A percentile compares a stretch with the other conserved stretches of the same genome.
phyloP scores from a whole-genome alignment of 345 rosid species.

The Arabidopsis suecica region DNA sequence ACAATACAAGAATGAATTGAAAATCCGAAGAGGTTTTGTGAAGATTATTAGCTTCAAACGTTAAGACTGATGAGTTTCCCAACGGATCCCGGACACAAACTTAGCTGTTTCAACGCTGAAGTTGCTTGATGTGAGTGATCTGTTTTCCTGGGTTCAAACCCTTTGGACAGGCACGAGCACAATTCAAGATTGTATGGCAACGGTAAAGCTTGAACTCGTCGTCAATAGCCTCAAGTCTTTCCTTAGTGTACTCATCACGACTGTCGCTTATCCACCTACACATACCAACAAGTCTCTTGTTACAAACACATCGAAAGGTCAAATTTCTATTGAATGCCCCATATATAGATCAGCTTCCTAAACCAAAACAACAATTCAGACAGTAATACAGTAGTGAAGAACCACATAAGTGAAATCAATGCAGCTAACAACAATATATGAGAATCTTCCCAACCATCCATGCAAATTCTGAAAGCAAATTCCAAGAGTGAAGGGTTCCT shows the following conservation, averaged over 20 bases:
- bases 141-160: constrained; percentile 98
- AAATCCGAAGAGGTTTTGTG: not conserved
- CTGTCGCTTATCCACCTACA: constrained; percentile 98
- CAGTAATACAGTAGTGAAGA: not conserved
- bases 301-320: constrained; percentile 24
- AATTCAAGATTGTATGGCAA: constrained; percentile 97
- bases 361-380: constrained; percentile 1
- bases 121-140: constrained; percentile 81
- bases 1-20: constrained; percentile 34
- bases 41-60: constrained; percentile 44
- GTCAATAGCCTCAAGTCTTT: constrained; percentile 80
- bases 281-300: constrained; percentile 18
- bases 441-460: not conserved
- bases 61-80: not conserved
- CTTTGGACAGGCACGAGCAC: constrained; percentile 98
- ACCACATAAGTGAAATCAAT: not conserved
- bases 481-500: not conserved
- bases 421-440: constrained; percentile 11
- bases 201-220: constrained; percentile 97
- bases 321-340: not conserved
- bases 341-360: constrained; percentile 7
- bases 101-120: constrained; percentile 49
- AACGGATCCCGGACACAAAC: not conserved
- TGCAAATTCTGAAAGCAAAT: not conserved
- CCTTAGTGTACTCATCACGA: constrained; percentile 94